A percentile compares a stretch with the other conserved stretches of the same genome.
Conservation (phyloP, 108 stramenopile species). For the Cyclotella distinguenda region DNA sequence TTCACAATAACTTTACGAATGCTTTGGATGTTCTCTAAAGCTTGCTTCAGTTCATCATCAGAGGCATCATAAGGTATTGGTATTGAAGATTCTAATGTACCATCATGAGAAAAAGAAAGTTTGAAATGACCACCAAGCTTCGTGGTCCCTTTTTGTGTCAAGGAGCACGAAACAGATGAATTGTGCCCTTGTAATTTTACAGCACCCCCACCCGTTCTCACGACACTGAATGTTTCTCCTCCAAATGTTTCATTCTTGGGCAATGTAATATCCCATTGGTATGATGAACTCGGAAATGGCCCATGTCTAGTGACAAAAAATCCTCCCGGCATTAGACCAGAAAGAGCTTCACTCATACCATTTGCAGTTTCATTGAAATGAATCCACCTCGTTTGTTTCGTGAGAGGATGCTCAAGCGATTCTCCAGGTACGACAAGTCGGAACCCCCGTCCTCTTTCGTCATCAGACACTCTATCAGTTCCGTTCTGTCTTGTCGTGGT, state of each 20-base stretch:
- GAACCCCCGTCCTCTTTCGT: constrained; percentile 36
- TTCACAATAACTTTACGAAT: constrained; percentile 29
- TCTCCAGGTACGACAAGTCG: constrained; percentile 33
- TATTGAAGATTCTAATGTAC: constrained; percentile 14
- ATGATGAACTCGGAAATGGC: constrained; percentile 20
- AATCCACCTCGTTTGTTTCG: constrained; percentile 32
- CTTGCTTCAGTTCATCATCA: constrained; percentile 30
- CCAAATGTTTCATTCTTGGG: constrained; percentile 21
- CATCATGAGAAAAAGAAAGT: constrained; percentile 17
- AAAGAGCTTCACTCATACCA: constrained; percentile 40
- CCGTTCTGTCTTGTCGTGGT: background rate
- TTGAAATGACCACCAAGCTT: constrained; percentile 22
- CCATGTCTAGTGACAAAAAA: constrained; percentile 29
- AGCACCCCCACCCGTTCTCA: constrained; percentile 27
- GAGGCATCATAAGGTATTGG: constrained; percentile 35
- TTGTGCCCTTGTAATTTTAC: constrained; percentile 22
- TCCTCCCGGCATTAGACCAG: constrained; percentile 27
- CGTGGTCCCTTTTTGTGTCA: constrained; percentile 14
- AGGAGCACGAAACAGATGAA: constrained; percentile 17
- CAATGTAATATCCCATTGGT: constrained; percentile 43
- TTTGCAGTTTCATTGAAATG: constrained; percentile 32
- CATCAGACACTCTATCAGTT: constrained; percentile 11
- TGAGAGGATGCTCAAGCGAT: constrained; percentile 22
- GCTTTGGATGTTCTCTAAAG: constrained; percentile 24
- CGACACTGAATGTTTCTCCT: constrained; percentile 32